Conservation (phyloP, 768 basidiomycete genomes). For the Multifurca ochricompacta region DNA sequence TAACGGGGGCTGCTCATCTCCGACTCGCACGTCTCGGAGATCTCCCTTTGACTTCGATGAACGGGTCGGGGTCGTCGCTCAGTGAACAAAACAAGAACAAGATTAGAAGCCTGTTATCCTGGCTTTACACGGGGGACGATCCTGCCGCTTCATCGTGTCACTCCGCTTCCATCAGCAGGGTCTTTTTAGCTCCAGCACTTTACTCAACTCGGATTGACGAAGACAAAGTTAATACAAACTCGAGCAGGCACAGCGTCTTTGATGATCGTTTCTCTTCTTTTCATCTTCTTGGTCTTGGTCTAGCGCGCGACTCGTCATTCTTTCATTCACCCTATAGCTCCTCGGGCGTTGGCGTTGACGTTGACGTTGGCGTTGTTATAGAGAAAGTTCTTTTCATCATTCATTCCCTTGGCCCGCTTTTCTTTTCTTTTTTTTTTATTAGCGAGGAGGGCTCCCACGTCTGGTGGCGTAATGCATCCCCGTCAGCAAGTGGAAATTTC, state of each 20-base stretch:
- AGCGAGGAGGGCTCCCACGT: neutral
- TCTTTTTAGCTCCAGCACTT: neutral
- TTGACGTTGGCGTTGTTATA: neutral
- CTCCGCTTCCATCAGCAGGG: neutral
- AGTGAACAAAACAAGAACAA: neutral
- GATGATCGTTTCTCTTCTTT: neutral
- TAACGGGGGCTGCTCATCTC: neutral
- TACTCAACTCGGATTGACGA: neutral
- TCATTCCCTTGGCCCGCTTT: neutral
- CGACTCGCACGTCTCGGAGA: neutral
- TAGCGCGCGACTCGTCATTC: constrained; percentile 14
- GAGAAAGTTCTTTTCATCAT: neutral
- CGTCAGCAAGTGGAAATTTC: neutral
- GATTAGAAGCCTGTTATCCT: constrained; percentile 3
- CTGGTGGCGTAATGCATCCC: neutral
- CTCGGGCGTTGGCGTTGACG: neutral
- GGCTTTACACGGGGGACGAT: neutral
- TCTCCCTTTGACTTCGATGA: constrained; percentile 10
- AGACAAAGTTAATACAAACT: neutral
- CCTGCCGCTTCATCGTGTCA: neutral
- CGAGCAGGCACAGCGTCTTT: neutral
- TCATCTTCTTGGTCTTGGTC: neutral
- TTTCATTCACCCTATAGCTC: constrained; percentile 2
- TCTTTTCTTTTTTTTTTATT: neutral
- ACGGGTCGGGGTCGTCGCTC: neutral